These are phyloP conservation scores for Cyberlindnera veronae DNA, from an alignment of 805 yeast species.

Conservation along the genomic window DNA sequence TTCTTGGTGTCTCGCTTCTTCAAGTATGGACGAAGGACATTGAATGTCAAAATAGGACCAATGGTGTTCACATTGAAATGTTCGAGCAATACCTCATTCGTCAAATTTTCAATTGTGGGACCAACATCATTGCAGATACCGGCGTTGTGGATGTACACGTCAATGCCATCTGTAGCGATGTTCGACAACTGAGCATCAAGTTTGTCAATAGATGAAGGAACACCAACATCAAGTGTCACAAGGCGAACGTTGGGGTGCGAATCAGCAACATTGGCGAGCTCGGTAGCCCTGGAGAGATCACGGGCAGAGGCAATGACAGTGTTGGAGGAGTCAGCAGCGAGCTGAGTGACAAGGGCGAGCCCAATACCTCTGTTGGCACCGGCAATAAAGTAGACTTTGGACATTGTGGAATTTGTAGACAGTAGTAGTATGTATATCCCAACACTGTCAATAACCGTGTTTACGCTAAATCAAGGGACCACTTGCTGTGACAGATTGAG, in stretches of 20 bases:
- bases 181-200: slow-evolving; percentile 7
- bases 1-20: slow-evolving; percentile 19
- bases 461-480: too few relatives aligned
- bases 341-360: background rate
- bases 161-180: slow-evolving; percentile 6
- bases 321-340: background rate
- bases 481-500: too few relatives aligned
- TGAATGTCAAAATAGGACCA: slow-evolving; percentile 10
- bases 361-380: slow-evolving; percentile 14
- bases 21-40: slow-evolving; percentile 15
- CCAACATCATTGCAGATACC: slow-evolving; percentile 5
- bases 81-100: background rate
- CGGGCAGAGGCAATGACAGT: slow-evolving; percentile 4
- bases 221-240: slow-evolving; percentile 10
- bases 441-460: too few relatives aligned
- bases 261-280: background rate
- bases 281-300: background rate
- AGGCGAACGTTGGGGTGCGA: background rate
- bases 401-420: too few relatives aligned
- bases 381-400: slow-evolving; percentile 1
- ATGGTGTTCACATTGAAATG: slow-evolving; percentile 9
- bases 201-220: slow-evolving; percentile 7
- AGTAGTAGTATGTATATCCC: too few relatives aligned
- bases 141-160: slow-evolving; percentile 21
- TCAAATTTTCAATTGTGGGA: background rate